phyloP scores from a whole-genome alignment of 441 rosid species.

The Hura crepitans region DNA sequence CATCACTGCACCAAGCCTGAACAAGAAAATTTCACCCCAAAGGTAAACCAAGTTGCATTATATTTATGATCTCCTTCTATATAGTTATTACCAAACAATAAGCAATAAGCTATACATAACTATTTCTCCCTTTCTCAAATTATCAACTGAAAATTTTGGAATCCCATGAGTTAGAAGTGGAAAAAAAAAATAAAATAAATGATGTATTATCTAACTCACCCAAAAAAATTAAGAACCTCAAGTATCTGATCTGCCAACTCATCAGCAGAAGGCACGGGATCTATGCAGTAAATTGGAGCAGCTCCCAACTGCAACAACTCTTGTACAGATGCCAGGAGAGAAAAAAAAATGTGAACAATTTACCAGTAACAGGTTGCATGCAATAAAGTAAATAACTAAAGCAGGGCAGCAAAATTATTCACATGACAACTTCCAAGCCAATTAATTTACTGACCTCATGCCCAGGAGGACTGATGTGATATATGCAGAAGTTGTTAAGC shows the following conservation, averaged over 20 bases:
- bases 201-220: slow-evolving; percentile 40
- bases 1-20: slow-evolving; percentile 86
- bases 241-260: slow-evolving; percentile 82
- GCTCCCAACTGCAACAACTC: slow-evolving; percentile 93
- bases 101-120: neutral
- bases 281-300: slow-evolving; percentile 44
- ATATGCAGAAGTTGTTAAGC: slow-evolving; percentile 85
- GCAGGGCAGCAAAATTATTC: slow-evolving; percentile 12
- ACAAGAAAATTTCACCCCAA: slow-evolving; percentile 22
- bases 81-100: neutral
- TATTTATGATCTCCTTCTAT: neutral
- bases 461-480: slow-evolving; percentile 87
- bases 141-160: neutral
- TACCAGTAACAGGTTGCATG: slow-evolving; percentile 14
- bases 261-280: slow-evolving; percentile 57
- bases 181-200: neutral
- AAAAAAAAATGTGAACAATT: slow-evolving; percentile 38
- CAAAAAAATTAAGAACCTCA: slow-evolving; percentile 79
- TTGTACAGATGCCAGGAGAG: slow-evolving; percentile 47
- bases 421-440: slow-evolving; percentile 8
- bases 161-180: neutral
- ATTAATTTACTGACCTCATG: slow-evolving; percentile 67
- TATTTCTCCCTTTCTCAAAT: neutral
- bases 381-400: slow-evolving; percentile 26
- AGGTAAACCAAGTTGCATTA: slow-evolving; percentile 20